Base-by-base conservation (phyloP, 2,329 filamentous ascomycete species). In the Hypocrella siamensis region DNA sequence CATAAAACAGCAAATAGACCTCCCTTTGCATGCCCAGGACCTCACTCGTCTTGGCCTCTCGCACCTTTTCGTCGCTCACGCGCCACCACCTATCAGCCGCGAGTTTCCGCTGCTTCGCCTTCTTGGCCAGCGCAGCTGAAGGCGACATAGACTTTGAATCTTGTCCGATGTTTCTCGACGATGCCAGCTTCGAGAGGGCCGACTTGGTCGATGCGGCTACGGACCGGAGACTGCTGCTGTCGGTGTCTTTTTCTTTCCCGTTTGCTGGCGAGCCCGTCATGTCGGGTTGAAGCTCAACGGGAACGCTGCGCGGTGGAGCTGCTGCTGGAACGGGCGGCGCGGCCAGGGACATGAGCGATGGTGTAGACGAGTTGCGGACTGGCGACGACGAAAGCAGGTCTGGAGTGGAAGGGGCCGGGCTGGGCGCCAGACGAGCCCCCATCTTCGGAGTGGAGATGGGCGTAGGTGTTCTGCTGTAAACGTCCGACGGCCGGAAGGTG, bases 1-100 rank as follows among this genome's bases (percentile, higher is more conserved):
- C 88, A 55, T 98, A 98, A 53, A 98, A 98, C 31, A 98, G 56
- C 49, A 98, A 60, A 53, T 98, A 98, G 1, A 96, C 88, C 55
- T 98, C 90, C 46, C 78, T 79, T 56, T 94, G 85, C 85, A 94
- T 93, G 6, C 75, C 74, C 35, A 98, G 54, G 6, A 98, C 84
- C 43, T 98, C 90, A 33, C 68, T 73, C 5, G 86, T 96, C 61
- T 86, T 93, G 42, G 84, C 79, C 56, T 96, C 88, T 49, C 88
- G 90, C 46, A 96, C 74, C 56, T 92, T 93, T 42, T 98, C 90
- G 51, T 98, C 90, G 41, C 86, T 94, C 42, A 98, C 93, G 22
- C 90, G 75, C 90, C 90, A 98, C 90, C 90, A 98, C 40, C 54
- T 75, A 47, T 92, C 79, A 28, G 67, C 69, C 10, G 61, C 55